These are phyloP conservation scores for Golubevia sp. DNA, from an alignment of 1,284 basidiomycete species.

Conservation along the genomic window DNA sequence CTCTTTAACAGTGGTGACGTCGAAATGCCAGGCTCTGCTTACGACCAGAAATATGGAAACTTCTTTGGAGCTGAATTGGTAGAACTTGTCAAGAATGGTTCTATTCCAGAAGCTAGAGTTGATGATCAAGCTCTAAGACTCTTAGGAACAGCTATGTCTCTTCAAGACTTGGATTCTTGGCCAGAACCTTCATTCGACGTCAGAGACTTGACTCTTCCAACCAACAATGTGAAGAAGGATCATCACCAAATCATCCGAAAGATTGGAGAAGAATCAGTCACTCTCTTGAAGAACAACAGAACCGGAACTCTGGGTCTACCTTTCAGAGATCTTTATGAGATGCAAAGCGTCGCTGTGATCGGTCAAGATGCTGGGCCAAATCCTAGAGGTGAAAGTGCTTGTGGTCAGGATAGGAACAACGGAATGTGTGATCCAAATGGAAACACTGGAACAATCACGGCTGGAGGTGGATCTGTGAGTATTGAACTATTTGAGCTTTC, in stretches of 20 bases:
- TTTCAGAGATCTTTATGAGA: conserved; percentile 8
- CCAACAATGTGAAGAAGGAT: conserved; percentile 28
- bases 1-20: too few relatives aligned
- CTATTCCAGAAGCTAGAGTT: conserved; percentile 33
- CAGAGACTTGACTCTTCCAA: conserved; percentile 20
- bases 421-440: conserved; percentile 20
- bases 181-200: conserved; percentile 25
- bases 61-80: conserved; percentile 34
- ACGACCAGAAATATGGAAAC: conserved; percentile 20
- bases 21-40: neutral
- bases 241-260: conserved; percentile 29
- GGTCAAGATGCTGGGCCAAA: conserved; percentile 26
- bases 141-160: too few relatives aligned
- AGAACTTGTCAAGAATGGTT: conserved; percentile 41
- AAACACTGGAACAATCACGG: conserved; percentile 21
- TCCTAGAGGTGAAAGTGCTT: conserved; percentile 16
- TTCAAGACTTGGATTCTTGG: too few relatives aligned
- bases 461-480: conserved; percentile 20
- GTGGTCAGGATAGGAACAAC: conserved; percentile 6
- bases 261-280: conserved; percentile 26
- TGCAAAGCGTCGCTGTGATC: conserved; percentile 19
- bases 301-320: conserved; percentile 7
- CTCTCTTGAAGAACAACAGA: conserved; percentile 36
- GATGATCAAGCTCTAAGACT: conserved; percentile 18
- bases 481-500: too few relatives aligned